A percentile compares a stretch with the other conserved stretches of the same genome.
Evolutionary conservation across 148 eudicot genomes (phyloP).

Genomic region (Tetragonia tetragonoides): DNA sequence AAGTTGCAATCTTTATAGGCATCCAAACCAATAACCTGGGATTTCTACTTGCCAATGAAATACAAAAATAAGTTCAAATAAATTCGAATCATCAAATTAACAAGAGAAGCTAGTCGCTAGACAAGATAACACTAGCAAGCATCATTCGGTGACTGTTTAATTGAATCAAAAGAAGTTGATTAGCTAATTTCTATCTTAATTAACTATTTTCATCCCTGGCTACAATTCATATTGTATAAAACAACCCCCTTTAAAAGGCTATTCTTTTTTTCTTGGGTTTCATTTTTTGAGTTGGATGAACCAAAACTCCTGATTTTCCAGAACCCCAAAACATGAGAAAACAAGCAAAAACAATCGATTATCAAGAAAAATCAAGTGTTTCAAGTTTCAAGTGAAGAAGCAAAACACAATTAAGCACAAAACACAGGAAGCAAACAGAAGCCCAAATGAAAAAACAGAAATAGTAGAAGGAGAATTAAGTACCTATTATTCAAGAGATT

Average conservation of each 20-base stretch:
- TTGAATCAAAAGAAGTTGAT: background rate
- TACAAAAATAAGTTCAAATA: background rate
- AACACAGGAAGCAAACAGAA: background rate
- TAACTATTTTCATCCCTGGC: background rate
- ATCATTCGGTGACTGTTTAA: slow-evolving; percentile 20
- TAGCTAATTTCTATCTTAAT: background rate
- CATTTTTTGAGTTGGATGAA: background rate
- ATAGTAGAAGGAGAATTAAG: background rate
- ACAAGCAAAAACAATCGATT: background rate
- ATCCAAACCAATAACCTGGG: background rate
- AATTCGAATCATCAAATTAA: background rate
- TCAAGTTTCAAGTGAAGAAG: background rate
- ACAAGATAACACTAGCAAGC: background rate
- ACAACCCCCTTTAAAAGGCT: background rate
- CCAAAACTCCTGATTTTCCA: background rate
- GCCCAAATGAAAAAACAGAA: slow-evolving; percentile 20
- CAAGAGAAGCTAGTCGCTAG: background rate
- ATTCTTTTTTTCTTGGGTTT: too few relatives aligned
- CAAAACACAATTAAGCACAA: background rate
- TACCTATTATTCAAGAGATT: slow-evolving; percentile 87
- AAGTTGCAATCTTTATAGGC: slow-evolving; percentile 6
- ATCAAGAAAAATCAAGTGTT: slow-evolving; percentile 14
- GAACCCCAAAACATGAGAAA: background rate
- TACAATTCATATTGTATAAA: background rate
- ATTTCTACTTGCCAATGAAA: background rate